Conservation (phyloP, 345 rosid species). For the Bruguiera gymnorhiza region DNA sequence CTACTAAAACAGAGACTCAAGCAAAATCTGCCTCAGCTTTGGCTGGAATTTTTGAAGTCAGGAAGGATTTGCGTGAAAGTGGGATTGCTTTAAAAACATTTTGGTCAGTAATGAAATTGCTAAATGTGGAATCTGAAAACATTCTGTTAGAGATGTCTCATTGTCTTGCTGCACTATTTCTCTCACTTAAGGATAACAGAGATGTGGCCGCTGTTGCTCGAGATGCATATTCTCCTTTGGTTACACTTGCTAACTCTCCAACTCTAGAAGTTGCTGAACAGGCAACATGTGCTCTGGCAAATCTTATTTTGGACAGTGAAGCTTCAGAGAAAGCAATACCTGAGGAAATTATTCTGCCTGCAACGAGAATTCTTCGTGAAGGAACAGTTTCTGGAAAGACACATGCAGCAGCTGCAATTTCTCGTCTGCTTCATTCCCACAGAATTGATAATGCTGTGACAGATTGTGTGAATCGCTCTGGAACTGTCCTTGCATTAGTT, state of each 20-base stretch:
- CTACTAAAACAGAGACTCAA: conserved; percentile 88
- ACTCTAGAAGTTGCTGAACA: conserved; percentile 88
- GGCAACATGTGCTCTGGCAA: conserved; percentile 90
- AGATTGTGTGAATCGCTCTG: conserved; percentile 88
- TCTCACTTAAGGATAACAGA: conserved; percentile 84
- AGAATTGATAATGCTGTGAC: conserved; percentile 60
- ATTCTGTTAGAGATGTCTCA: conserved; percentile 68
- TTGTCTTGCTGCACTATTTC: conserved; percentile 87
- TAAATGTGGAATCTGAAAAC: conserved; percentile 71
- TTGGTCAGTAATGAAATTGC: conserved; percentile 65
- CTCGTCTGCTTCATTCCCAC: conserved; percentile 75
- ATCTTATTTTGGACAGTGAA: conserved; percentile 88
- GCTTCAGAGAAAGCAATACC: conserved; percentile 67
- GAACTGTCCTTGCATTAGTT: conserved; percentile 90
- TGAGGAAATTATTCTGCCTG: conserved; percentile 83
- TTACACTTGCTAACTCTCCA: conserved; percentile 68
- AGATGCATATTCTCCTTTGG: conserved; percentile 68
- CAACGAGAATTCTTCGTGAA: conserved; percentile 88
- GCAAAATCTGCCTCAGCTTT: conserved; percentile 94
- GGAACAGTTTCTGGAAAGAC: conserved; percentile 87
- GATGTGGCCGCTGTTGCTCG: conserved; percentile 87
- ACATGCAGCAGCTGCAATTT: conserved; percentile 96
- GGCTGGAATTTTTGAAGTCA: conserved; percentile 73
- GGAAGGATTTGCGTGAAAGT: conserved; percentile 96
- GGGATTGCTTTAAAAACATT: conserved; percentile 74